phyloP scores from a whole-genome alignment of 768 basidiomycete genomes.

The Dentipellis fragilis region DNA sequence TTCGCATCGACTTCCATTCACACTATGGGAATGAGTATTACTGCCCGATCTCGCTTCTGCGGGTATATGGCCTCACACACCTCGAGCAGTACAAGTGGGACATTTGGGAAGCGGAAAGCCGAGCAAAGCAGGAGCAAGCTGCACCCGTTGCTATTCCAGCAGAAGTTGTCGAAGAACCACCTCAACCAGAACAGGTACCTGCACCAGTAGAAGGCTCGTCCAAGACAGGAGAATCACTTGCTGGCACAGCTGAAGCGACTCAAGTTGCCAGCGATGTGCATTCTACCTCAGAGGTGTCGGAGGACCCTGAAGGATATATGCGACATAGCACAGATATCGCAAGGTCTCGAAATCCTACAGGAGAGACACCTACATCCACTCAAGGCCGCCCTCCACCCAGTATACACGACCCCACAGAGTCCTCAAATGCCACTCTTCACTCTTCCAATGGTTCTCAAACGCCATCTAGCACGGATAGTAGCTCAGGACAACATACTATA shows the following conservation, averaged over 20 bases:
- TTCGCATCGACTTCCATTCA: slow-evolving; percentile 88
- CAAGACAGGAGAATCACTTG: no score
- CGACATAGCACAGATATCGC: slow-evolving; percentile 10
- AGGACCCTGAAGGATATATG: not conserved
- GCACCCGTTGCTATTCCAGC: slow-evolving; percentile 8
- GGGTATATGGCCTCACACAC: slow-evolving; percentile 93
- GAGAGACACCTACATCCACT: not conserved
- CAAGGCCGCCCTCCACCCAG: not conserved
- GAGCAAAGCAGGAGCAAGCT: slow-evolving; percentile 30
- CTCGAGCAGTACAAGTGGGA: slow-evolving; percentile 96
- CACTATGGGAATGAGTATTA: slow-evolving; percentile 95
- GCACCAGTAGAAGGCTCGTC: not conserved
- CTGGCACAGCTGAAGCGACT: no score
- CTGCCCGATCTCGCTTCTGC: slow-evolving; percentile 86
- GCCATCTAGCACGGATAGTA: no score
- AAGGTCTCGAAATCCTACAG: not conserved
- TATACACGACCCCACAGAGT: no score
- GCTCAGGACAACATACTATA: not conserved
- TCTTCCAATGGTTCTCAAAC: no score
- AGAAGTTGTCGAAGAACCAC: slow-evolving; percentile 17
- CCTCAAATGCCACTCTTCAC: no score
- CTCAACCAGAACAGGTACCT: slow-evolving; percentile 10
- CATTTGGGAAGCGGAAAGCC: slow-evolving; percentile 65
- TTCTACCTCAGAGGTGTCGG: no score
- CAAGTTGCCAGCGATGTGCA: no score